phyloP scores from a whole-genome alignment of 139 green algal species.

The Chlorella sorokiniana region DNA sequence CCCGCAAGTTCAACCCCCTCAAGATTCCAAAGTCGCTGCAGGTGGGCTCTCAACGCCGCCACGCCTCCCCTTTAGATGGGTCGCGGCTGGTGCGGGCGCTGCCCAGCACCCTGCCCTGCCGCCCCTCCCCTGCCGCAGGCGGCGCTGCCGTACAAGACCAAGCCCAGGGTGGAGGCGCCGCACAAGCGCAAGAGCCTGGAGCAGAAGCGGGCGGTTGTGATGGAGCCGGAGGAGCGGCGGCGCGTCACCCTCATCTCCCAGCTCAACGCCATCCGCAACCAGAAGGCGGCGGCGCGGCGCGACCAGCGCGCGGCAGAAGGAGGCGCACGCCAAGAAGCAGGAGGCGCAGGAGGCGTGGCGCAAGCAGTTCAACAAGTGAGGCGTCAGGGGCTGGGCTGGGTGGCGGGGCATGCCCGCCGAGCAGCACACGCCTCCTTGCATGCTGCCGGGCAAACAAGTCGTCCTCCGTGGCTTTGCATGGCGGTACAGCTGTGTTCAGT shows the following conservation, averaged over 20 bases:
- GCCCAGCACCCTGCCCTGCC: not conserved
- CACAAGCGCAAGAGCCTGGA: conserved; percentile 84
- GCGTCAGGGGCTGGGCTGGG: not conserved
- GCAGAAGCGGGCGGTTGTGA: conserved; percentile 81
- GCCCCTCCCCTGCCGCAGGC: conserved; percentile 52
- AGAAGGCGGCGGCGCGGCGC: conserved; percentile 75
- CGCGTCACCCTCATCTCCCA: conserved; percentile 80
- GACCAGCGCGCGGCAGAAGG: conserved; percentile 55
- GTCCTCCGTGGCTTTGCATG: not conserved
- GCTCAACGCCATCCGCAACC: conserved; percentile 95
- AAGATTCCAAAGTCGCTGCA: conserved; percentile 86
- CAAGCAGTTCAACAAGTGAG: conserved; percentile 40
- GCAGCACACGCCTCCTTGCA: conserved; percentile 28
- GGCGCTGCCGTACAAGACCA: conserved; percentile 93
- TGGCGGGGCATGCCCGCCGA: not conserved
- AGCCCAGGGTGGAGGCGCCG: conserved; percentile 83
- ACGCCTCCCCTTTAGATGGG: not conserved
- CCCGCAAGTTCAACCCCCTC: conserved; percentile 91
- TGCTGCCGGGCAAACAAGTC: not conserved
- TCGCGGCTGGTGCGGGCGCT: not conserved
- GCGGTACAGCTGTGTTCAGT: too few relatives aligned
- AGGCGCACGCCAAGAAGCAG: conserved; percentile 54
- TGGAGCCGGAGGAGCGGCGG: conserved; percentile 69
- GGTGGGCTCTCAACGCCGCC: conserved; percentile 1
- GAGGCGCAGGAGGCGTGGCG: conserved; percentile 63